Percentiles rank a stretch among this genome's conserved stretches.
Evolutionary conservation across 805 yeast species (phyloP).

Genomic region (Barnettozyma populi): DNA sequence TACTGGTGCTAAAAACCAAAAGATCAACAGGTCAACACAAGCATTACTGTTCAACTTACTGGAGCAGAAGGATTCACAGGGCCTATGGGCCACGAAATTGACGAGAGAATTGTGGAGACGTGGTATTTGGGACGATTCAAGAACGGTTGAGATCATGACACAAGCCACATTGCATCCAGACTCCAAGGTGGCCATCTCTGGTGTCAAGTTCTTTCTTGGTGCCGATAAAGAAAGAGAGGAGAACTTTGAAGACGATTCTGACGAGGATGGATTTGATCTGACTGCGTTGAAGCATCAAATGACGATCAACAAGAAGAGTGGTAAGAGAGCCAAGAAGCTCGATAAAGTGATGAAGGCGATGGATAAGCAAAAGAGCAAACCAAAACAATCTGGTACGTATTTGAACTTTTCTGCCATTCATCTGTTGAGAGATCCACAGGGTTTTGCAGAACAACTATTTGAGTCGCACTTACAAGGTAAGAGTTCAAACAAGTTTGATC

Average conservation of each 20-base stretch:
- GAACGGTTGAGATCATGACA: slow-evolving; percentile 97
- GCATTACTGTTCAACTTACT: slow-evolving; percentile 84
- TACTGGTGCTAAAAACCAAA: slow-evolving; percentile 85
- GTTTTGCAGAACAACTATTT: slow-evolving; percentile 85
- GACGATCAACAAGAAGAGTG: slow-evolving; percentile 75
- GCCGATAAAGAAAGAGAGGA: slow-evolving; percentile 94
- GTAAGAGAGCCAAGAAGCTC: slow-evolving; percentile 74
- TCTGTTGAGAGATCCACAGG: slow-evolving; percentile 92
- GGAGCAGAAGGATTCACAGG: slow-evolving; percentile 75
- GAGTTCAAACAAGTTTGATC: slow-evolving; percentile 60
- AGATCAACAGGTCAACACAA: slow-evolving; percentile 83
- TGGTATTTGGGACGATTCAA: slow-evolving; percentile 96
- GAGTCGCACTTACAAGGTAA: slow-evolving; percentile 66
- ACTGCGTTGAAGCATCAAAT: slow-evolving; percentile 71
- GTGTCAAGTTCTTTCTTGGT: slow-evolving; percentile 86
- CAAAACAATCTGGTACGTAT: slow-evolving; percentile 56
- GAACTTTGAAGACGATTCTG: slow-evolving; percentile 63
- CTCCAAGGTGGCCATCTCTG: slow-evolving; percentile 80
- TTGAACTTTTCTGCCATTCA: slow-evolving; percentile 94
- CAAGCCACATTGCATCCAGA: slow-evolving; percentile 91
- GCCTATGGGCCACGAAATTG: slow-evolving; percentile 93
- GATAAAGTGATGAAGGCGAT: slow-evolving; percentile 66
- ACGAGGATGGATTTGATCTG: slow-evolving; percentile 72
- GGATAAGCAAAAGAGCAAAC: slow-evolving; percentile 60
- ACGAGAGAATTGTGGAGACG: slow-evolving; percentile 97